Conservation (phyloP, 441 rosid genomes). For the Populus hybrid region DNA sequence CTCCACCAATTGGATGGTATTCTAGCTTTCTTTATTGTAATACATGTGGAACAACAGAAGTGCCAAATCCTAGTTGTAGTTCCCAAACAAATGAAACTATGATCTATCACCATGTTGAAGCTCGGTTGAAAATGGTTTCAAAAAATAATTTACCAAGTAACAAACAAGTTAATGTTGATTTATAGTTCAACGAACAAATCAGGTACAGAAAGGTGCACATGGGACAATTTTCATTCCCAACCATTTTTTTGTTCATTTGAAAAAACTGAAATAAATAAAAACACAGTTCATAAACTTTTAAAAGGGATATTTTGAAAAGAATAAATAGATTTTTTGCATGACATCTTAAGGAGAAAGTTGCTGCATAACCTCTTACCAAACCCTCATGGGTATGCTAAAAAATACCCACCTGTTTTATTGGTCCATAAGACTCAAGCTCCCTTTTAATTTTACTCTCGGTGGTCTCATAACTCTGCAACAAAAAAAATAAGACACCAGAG, state of each 20-base stretch:
- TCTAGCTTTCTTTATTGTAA: no score
- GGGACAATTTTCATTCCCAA: not conserved
- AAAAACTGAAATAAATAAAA: not conserved
- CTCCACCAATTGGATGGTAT: no score
- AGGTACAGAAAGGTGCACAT: no score
- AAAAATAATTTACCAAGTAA: no score
- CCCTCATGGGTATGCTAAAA: slow-evolving; percentile 45
- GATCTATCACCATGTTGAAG: no score
- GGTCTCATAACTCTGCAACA: slow-evolving; percentile 83
- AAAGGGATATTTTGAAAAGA: slow-evolving; percentile 1
- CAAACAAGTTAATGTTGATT: no score
- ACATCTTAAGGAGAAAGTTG: slow-evolving; percentile 21
- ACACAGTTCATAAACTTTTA: not conserved
- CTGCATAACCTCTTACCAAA: slow-evolving; percentile 73
- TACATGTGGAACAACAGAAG: no score
- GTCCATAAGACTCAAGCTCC: slow-evolving; percentile 97
- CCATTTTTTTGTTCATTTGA: not conserved
- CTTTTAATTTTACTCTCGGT: slow-evolving; percentile 89
- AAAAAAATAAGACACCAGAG: slow-evolving; percentile 15
- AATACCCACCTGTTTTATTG: slow-evolving; percentile 94
- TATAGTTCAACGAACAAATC: no score
- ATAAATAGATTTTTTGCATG: slow-evolving; percentile 11
- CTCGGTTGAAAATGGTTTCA: no score
- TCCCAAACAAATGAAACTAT: no score
- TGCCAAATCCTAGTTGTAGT: no score